Evolutionary conservation across 2,329 filamentous ascomycete genomes (phyloP), one percentile per base, ranked within the genome.

Genomic region (Lachnellula occidentalis): DNA sequence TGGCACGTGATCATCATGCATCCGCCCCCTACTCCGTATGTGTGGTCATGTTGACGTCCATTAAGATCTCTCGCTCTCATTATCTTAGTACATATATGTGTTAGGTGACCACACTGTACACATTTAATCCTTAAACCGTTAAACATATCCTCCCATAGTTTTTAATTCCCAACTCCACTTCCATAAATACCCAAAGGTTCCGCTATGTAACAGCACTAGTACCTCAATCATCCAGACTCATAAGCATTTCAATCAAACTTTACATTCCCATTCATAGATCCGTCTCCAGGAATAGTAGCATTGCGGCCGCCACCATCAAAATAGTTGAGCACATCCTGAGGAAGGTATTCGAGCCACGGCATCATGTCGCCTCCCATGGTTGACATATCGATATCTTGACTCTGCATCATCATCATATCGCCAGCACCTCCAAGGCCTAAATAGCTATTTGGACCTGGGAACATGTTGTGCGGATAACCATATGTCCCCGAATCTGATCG

Each of bases 371-470:
- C 79, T 1, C 82, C 84, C 17, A 91, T 71, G 4, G 81, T 74
- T 22, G 80, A 82, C 76, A 92, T 86, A 59, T 92, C 87, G 34
- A 92, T 82, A 60, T 92, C 87, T 59, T 89, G 87, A 56, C 82
- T 86, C 66, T 90, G 83, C 60, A 92, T 88, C 60, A 92, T 88
- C 58, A 87, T 84, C 71, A 91, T 86, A 59, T 73, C 72, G 46
- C 67, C 56, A 37, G 64, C 60, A 14, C 60, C 62, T 5, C 63
- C 64, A 1, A 69, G 61, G 5, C 66, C 63, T 48, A 61, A 52
- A 47, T 58, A 61, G 47, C 53, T 47, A 60, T 57, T 55, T 43
- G 54, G 17, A 15, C 53, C 51, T 2, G 56, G 48, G 24, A 60
- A 58, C 9, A 43, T 48, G 34, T 50, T 56, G 1, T 11, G 45